Conservation (phyloP, 768 basidiomycete genomes). For the Suillus luteus region DNA sequence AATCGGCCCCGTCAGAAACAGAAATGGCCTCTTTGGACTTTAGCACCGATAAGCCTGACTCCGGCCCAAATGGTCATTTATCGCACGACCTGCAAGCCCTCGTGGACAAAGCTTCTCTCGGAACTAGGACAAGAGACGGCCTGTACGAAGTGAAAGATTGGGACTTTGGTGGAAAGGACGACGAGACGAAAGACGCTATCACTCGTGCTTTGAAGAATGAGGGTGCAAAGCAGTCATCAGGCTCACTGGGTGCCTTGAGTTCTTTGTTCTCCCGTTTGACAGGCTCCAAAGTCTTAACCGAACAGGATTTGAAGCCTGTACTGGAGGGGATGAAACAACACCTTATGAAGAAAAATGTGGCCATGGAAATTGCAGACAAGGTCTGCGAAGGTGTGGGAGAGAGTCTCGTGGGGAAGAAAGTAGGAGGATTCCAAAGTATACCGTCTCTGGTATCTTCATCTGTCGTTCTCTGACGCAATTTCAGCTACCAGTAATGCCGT, state of each 20-base stretch:
- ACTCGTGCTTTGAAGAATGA: slow-evolving; percentile 56
- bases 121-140: slow-evolving; percentile 72
- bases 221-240: slow-evolving; percentile 37
- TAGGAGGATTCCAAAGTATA: slow-evolving; percentile 87
- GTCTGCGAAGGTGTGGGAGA: slow-evolving; percentile 95
- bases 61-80: slow-evolving; percentile 27
- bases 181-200: slow-evolving; percentile 41
- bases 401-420: slow-evolving; percentile 85
- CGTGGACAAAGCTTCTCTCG: slow-evolving; percentile 73
- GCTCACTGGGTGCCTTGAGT: slow-evolving; percentile 65
- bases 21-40: slow-evolving; percentile 97
- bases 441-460: slow-evolving; percentile 13
- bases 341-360: slow-evolving; percentile 98
- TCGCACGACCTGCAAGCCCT: slow-evolving; percentile 59
- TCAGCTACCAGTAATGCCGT: slow-evolving; percentile 86
- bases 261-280: slow-evolving; percentile 85
- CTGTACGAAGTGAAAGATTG: slow-evolving; percentile 81
- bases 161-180: slow-evolving; percentile 62
- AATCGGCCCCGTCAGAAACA: slow-evolving; percentile 72
- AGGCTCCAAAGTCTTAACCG: slow-evolving; percentile 79
- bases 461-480: slow-evolving; percentile 13
- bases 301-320: slow-evolving; percentile 84
- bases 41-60: slow-evolving; percentile 58
- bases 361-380: slow-evolving; percentile 92
- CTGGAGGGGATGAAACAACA: slow-evolving; percentile 96